Evolutionary conservation across 2,329 filamentous ascomycete genomes (phyloP).

Genomic region (Dothistroma septosporum): DNA sequence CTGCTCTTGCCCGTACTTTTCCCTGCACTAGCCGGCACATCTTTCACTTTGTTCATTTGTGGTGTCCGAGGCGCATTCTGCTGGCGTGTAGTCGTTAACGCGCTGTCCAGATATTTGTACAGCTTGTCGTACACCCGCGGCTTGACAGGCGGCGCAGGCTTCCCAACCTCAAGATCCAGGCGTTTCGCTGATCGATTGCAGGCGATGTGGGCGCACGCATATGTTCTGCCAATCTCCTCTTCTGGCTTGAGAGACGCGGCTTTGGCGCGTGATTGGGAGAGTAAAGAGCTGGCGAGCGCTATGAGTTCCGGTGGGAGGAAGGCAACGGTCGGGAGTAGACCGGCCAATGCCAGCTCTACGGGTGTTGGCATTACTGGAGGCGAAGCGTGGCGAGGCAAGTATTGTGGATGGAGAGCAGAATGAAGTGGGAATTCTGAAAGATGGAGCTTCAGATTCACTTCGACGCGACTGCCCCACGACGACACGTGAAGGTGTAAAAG

Average conservation of each 20-base stretch:
- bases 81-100: conserved; percentile 45
- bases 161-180: conserved; percentile 72
- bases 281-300: conserved; percentile 66
- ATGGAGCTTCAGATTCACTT: conserved; percentile 6
- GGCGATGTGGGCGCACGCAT: conserved; percentile 83
- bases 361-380: conserved; percentile 62
- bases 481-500: background rate
- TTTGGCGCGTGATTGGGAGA: conserved; percentile 74
- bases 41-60: conserved; percentile 7
- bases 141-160: conserved; percentile 70
- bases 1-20: conserved; percentile 15
- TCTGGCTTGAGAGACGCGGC: conserved; percentile 75
- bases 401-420: background rate
- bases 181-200: conserved; percentile 78
- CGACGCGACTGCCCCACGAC: background rate
- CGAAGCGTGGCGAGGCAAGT: background rate
- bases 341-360: conserved; percentile 68
- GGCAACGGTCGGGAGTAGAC: conserved; percentile 68
- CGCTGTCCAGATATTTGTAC: conserved; percentile 72
- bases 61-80: conserved; percentile 36
- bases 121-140: conserved; percentile 80
- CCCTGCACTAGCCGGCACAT: conserved; percentile 4
- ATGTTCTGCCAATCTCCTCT: conserved; percentile 80
- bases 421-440: background rate
- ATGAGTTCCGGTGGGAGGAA: conserved; percentile 66